A percentile compares a stretch with the other conserved stretches of the same genome.
Conservation (phyloP, 2,329 filamentous ascomycete species). For the Furcasterigmium sp. region DNA sequence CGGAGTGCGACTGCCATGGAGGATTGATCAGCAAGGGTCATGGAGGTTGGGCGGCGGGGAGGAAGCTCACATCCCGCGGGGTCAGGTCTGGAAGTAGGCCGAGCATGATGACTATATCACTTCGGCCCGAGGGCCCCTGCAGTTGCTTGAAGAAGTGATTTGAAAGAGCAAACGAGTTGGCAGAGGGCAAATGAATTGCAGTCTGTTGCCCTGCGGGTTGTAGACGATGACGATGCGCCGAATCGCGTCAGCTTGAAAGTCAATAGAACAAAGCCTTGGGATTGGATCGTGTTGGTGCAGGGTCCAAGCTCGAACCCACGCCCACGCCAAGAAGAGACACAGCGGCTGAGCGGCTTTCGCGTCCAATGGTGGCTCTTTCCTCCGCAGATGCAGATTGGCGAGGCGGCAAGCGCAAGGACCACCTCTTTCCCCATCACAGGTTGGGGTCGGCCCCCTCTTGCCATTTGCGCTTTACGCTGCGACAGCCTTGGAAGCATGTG, state of each 20-base stretch:
- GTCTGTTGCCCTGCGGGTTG: no score
- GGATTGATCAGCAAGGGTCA: no score
- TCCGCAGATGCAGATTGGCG: neutral
- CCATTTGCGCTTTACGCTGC: no score
- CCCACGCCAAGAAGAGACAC: neutral
- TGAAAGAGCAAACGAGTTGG: no score
- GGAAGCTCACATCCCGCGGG: constrained; percentile 59
- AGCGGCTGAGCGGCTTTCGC: constrained; percentile 10
- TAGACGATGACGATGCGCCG: no score
- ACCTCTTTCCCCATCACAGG: no score
- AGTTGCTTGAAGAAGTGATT: no score
- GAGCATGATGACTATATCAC: constrained; percentile 41
- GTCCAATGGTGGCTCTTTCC: constrained; percentile 2
- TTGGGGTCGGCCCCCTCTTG: no score
- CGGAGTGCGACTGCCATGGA: constrained; percentile 55
- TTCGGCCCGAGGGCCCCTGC: no score
- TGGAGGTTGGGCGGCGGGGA: no score
- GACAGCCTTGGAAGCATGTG: no score
- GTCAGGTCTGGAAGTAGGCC: constrained; percentile 61
- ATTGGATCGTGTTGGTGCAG: neutral
- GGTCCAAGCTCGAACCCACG: neutral
- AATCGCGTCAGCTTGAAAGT: neutral
- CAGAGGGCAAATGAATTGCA: no score
- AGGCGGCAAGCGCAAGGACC: neutral
- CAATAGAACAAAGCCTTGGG: neutral